Evolutionary conservation across 2,329 filamentous ascomycete species (phyloP), one percentile per base, ranked within the genome.

Genomic region (Cladobotryum mycophilum): DNA sequence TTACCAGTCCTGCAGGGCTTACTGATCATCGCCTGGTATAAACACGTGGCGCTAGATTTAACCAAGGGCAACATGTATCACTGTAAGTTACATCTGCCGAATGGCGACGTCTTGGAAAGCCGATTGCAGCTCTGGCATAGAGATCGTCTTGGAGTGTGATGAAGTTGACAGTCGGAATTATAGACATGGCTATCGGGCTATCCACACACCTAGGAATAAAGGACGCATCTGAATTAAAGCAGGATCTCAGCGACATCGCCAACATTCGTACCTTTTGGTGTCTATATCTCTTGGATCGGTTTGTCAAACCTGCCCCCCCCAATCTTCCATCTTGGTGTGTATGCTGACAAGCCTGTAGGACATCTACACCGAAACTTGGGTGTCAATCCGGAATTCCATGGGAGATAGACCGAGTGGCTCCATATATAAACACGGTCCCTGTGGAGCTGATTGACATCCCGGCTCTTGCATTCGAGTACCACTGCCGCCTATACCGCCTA

Each of bases 141-240:
- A 20, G 20, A 20, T 20, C 3, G 5, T 20, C 20, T 20, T 3
- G 3, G 20, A 20, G 20, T 20, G 25, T 30, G 25, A 30, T 11
- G 9, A 30, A 30, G 25, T 30, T 30, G 6, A 15, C 13, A 33
- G n/a, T 25, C 17, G 9, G 9, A 33, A 11, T 15, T 33, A 36
- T 42, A 51, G 48, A 51, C 17, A 51, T 51, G 48, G 48, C 48
- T n/a, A 51, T 51, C 14, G 48, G 48, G 33, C 37, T 51, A n/a
- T 51, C 48, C 18, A 51, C 41, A 14, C 48, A 51, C 35, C 37
- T 51, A 3, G 38, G 44, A 22, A 47, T 51, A 1, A 13, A 37
- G 41, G 48, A 47, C 22, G 12, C 14, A 17, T 14, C 43, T 17
- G 11, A 25, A 8, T 37, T 34, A 3, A 38, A 51, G 25, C 48